Evolutionary conservation across 1,284 basidiomycete species (phyloP).

Genomic region (Ceratobasidium sp.): DNA sequence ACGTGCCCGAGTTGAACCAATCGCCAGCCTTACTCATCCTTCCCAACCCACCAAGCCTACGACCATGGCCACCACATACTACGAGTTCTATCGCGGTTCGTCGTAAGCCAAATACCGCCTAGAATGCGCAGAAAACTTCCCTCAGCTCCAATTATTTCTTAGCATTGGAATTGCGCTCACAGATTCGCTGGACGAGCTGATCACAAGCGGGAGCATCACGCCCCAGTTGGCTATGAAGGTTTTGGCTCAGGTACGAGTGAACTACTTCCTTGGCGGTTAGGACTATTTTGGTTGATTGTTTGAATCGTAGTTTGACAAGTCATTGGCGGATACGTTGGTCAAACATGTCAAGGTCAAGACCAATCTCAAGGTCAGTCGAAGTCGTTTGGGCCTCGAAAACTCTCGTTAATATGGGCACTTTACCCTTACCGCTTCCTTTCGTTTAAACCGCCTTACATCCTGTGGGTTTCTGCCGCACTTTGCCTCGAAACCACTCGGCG

Average conservation of each 20-base stretch:
- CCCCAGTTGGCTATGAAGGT: slow-evolving; percentile 98
- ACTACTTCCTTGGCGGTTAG: slow-evolving; percentile 34
- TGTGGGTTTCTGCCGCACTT: background rate
- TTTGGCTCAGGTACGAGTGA: slow-evolving; percentile 82
- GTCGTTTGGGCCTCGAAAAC: background rate
- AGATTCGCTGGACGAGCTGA: slow-evolving; percentile 99
- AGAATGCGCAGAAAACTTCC: background rate
- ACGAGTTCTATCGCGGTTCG: slow-evolving; percentile 91
- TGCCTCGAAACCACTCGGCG: background rate
- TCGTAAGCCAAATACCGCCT: slow-evolving; percentile 69
- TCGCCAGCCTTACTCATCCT: slow-evolving; percentile 21
- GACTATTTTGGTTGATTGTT: slow-evolving; percentile 11
- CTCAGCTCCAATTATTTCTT: background rate
- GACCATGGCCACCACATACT: slow-evolving; percentile 69
- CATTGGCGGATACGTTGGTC: slow-evolving; percentile 88
- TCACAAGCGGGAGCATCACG: slow-evolving; percentile 96
- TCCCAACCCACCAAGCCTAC: slow-evolving; percentile 49
- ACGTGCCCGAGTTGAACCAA: background rate
- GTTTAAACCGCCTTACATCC: background rate
- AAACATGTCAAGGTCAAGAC: slow-evolving; percentile 95
- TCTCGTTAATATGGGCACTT: background rate
- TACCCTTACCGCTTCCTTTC: background rate
- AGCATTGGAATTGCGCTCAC: slow-evolving; percentile 98
- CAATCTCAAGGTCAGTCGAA: slow-evolving; percentile 79
- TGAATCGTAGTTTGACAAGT: slow-evolving; percentile 87